These are phyloP conservation scores for Tetrapisispora nanseiensis DNA, from an alignment of 805 yeast species.

Conservation along the genomic window DNA sequence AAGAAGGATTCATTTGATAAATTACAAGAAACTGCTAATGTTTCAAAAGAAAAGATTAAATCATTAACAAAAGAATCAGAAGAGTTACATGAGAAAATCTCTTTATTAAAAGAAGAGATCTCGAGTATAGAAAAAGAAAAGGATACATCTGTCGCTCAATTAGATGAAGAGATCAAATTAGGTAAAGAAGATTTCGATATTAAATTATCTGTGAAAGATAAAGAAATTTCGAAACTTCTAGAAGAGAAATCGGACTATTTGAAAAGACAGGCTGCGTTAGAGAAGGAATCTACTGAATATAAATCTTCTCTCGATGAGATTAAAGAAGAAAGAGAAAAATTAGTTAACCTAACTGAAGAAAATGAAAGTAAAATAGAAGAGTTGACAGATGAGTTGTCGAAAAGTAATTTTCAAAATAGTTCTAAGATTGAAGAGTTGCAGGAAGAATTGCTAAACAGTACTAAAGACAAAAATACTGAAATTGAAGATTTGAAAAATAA, in stretches of 20 bases:
- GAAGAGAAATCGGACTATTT: background rate
- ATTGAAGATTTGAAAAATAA: background rate
- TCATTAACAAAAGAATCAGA: too few species aligned
- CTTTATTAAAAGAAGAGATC: background rate
- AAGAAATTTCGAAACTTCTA: background rate
- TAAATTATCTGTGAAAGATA: background rate
- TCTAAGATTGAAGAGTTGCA: too few species aligned
- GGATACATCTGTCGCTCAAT: background rate
- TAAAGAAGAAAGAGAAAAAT: background rate
- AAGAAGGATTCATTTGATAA: too few species aligned
- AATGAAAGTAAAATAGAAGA: background rate
- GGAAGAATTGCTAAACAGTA: background rate
- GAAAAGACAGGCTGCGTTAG: too few species aligned
- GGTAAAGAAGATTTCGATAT: background rate
- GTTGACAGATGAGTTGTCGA: background rate
- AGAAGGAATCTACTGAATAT: too few species aligned
- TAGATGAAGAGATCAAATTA: background rate
- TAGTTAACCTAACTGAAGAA: background rate
- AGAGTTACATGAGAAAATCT: too few species aligned
- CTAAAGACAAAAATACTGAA: background rate
- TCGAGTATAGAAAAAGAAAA: background rate
- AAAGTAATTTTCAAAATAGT: background rate
- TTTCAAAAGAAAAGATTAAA: too few species aligned
- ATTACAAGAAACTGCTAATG: too few species aligned
- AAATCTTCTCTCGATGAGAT: too few species aligned